Evolutionary conservation across 1,139 yeast species (phyloP).

Genomic region (Debaryomycetaceae sp.): DNA sequence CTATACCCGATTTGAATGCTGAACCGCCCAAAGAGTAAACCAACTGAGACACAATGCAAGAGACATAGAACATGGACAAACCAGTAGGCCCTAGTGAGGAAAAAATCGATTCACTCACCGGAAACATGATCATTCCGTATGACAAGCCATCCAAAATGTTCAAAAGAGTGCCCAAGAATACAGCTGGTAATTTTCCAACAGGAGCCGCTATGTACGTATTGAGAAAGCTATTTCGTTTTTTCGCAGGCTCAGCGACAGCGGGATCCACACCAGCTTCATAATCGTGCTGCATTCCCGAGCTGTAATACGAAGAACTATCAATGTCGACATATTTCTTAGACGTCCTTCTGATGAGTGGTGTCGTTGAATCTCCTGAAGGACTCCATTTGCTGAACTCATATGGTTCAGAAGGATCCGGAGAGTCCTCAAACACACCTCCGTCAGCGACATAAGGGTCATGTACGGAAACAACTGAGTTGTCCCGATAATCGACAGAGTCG

Average conservation of each 20-base stretch:
- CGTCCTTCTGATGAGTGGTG: not conserved
- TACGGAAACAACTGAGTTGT: not conserved
- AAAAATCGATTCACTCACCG: constrained; percentile 77
- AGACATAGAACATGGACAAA: constrained; percentile 87
- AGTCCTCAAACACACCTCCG: constrained; percentile 2
- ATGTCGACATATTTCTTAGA: not conserved
- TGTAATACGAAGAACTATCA: not conserved
- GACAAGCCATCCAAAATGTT: constrained; percentile 91
- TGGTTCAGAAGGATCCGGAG: constrained; percentile 1
- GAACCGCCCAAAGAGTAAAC: constrained; percentile 90
- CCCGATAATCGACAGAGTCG: constrained; percentile 1
- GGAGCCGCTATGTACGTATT: constrained; percentile 33
- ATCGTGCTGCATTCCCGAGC: constrained; percentile 3
- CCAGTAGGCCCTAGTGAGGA: constrained; percentile 83
- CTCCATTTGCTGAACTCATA: not conserved
- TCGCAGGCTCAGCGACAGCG: not conserved
- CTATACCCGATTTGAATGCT: constrained; percentile 83
- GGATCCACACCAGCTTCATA: constrained; percentile 9
- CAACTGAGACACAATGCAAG: constrained; percentile 83
- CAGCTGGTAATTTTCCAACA: constrained; percentile 63
- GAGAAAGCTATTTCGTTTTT: constrained; percentile 8
- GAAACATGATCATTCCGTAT: constrained; percentile 96
- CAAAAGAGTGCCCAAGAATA: constrained; percentile 74
- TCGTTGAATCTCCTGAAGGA: not conserved
- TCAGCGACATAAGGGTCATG: not conserved